Conservation (phyloP, 495 filamentous ascomycete species). For the Penicillium canescens region DNA sequence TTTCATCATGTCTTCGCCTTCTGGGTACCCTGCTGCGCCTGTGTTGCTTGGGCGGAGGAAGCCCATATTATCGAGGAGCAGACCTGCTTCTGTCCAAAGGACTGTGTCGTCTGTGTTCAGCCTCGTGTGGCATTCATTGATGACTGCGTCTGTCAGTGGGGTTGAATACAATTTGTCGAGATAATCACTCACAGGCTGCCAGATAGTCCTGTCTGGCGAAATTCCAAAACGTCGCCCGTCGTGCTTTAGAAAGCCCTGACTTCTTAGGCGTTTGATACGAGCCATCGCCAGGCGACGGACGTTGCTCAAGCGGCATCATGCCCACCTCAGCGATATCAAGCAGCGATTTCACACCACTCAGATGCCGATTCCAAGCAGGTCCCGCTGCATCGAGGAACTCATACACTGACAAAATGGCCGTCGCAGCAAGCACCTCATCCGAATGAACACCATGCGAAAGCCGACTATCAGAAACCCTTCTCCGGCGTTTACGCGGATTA, state of each 20-base stretch:
- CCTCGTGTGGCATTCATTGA: conserved; percentile 60
- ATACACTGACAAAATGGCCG: conserved; percentile 64
- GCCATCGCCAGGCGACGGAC: conserved; percentile 36
- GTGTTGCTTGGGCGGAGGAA: conserved; percentile 56
- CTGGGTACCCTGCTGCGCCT: conserved; percentile 42
- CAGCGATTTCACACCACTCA: conserved; percentile 63
- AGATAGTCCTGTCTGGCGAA: conserved; percentile 66
- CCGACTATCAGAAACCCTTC: conserved; percentile 40
- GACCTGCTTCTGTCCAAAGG: conserved; percentile 62
- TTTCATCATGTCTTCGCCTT: conserved; percentile 51
- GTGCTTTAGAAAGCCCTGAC: conserved; percentile 50
- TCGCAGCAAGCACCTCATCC: conserved; percentile 62
- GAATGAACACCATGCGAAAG: conserved; percentile 47
- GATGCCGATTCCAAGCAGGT: conserved; percentile 62
- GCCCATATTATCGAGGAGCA: conserved; percentile 56
- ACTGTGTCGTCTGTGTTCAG: conserved; percentile 60
- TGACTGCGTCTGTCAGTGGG: conserved; percentile 41
- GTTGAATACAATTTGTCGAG: not conserved
- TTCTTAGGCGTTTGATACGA: conserved; percentile 31
- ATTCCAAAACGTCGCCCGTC: conserved; percentile 65
- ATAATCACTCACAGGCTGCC: conserved; percentile 54
- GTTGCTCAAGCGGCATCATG: conserved; percentile 58
- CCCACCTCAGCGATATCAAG: conserved; percentile 63
- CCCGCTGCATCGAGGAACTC: conserved; percentile 63
- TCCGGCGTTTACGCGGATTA: conserved; percentile 39